Conservation (phyloP, 116 monocot species). For the Phalaenopsis hybrid region DNA sequence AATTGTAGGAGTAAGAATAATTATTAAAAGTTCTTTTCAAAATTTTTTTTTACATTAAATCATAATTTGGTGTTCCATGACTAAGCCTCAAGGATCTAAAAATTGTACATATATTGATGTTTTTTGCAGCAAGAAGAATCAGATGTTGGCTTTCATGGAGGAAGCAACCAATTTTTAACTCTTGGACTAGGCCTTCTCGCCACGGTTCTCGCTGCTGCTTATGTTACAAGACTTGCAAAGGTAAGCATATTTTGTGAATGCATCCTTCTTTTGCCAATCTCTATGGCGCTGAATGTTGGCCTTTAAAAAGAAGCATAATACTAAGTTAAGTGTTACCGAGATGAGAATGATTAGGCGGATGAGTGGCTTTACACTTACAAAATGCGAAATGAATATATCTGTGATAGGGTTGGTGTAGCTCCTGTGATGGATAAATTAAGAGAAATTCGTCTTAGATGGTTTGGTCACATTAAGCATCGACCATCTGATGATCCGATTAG, state of each 20-base stretch:
- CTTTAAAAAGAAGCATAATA: too few relatives aligned
- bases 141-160: slow-evolving; percentile 37
- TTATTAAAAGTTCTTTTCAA: background rate
- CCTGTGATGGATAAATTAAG: too few relatives aligned
- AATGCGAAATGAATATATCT: too few relatives aligned
- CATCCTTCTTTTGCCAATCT: background rate
- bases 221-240: slow-evolving; percentile 59
- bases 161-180: slow-evolving; percentile 46
- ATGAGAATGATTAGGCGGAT: too few relatives aligned
- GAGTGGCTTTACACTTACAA: too few relatives aligned
- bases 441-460: too few relatives aligned
- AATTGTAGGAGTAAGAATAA: background rate
- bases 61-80: background rate
- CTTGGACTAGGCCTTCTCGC: slow-evolving; percentile 43
- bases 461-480: too few relatives aligned
- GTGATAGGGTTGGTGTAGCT: too few relatives aligned
- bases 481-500: too few relatives aligned
- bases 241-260: slow-evolving; percentile 17
- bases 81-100: background rate
- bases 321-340: too few relatives aligned
- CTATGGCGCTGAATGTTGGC: too few relatives aligned
- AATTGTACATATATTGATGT: background rate
- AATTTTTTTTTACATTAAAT: background rate
- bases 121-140: slow-evolving; percentile 55
- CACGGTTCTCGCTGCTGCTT: slow-evolving; percentile 44